Percentiles rank a stretch among this genome's conserved stretches.
Conservation (phyloP, 106 monocot species). For the Triglochin maritima region DNA sequence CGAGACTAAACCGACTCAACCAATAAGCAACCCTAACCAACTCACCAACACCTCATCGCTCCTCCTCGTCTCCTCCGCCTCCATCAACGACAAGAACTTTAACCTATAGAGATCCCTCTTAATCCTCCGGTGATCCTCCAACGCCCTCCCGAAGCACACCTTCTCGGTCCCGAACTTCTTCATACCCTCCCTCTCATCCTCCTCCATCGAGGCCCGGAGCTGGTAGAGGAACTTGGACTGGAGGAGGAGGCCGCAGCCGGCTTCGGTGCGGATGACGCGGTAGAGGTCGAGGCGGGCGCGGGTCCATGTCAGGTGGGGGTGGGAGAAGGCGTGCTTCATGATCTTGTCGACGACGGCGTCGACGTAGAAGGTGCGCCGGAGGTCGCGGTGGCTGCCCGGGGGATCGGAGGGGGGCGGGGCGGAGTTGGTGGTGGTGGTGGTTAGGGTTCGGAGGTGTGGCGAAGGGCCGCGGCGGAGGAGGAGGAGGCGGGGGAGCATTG, state of each 20-base stretch:
- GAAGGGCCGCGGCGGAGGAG: neutral
- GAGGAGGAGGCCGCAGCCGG: slow-evolving; percentile 3
- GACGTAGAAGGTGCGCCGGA: slow-evolving; percentile 14
- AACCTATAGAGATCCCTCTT: slow-evolving; percentile 10
- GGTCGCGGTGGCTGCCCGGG: slow-evolving; percentile 14
- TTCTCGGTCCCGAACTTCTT: slow-evolving; percentile 11
- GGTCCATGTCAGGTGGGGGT: slow-evolving; percentile 15
- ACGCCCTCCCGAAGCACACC: slow-evolving; percentile 5
- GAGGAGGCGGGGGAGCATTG: neutral
- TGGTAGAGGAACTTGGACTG: slow-evolving; percentile 1
- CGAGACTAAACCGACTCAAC: no score
- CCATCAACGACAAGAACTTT: slow-evolving; percentile 2
- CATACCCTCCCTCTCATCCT: slow-evolving; percentile 3
- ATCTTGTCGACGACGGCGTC: slow-evolving; percentile 15
- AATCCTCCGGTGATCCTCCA: slow-evolving; percentile 8
- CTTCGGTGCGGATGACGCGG: neutral
- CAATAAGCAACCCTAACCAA: no score
- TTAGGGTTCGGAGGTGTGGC: neutral
- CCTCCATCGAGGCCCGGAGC: neutral
- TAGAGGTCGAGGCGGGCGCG: slow-evolving; percentile 7
- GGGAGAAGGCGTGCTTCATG: slow-evolving; percentile 11
- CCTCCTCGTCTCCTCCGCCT: neutral
- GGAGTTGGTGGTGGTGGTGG: neutral
- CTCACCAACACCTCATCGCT: neutral
- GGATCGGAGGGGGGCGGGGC: no score